phyloP scores from a whole-genome alignment of 305 asterid genomes.

The Fraxinus velutina region DNA sequence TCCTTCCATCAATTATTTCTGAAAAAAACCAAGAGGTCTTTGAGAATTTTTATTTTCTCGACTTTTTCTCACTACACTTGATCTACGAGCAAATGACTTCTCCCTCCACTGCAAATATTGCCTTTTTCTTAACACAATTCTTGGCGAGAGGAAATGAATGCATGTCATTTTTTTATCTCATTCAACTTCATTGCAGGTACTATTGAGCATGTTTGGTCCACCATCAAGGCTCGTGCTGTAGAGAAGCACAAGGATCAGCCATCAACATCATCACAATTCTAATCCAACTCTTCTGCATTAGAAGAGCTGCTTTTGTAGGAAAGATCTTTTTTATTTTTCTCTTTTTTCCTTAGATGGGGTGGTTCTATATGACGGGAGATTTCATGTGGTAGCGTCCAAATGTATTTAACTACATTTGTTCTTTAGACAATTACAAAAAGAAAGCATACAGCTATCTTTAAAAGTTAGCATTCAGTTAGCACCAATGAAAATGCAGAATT shows the following conservation, averaged over 20 bases:
- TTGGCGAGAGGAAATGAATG: neutral
- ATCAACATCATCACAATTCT: conserved; percentile 67
- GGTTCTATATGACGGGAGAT: neutral
- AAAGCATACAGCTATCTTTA: neutral
- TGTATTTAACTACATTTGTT: neutral
- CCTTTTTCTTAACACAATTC: neutral
- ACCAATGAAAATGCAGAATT: neutral
- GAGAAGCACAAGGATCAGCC: conserved; percentile 93
- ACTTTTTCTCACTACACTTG: neutral
- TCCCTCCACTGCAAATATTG: neutral
- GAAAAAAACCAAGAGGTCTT: neutral
- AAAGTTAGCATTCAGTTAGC: neutral
- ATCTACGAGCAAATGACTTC: neutral
- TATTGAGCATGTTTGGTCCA: conserved; percentile 89
- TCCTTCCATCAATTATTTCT: neutral
- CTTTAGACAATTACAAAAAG: neutral
- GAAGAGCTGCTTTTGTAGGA: neutral
- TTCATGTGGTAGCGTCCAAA: neutral
- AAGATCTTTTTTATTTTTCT: neutral
- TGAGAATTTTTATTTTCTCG: neutral
- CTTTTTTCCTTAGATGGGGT: neutral
- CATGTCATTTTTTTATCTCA: neutral
- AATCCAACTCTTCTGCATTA: neutral
- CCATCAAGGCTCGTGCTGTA: conserved; percentile 76
- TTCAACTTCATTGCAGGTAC: conserved; percentile 44